A percentile compares a stretch with the other conserved stretches of the same genome.
Conservation (phyloP, 1,284 basidiomycete genomes). For the Ustilago lituana region DNA sequence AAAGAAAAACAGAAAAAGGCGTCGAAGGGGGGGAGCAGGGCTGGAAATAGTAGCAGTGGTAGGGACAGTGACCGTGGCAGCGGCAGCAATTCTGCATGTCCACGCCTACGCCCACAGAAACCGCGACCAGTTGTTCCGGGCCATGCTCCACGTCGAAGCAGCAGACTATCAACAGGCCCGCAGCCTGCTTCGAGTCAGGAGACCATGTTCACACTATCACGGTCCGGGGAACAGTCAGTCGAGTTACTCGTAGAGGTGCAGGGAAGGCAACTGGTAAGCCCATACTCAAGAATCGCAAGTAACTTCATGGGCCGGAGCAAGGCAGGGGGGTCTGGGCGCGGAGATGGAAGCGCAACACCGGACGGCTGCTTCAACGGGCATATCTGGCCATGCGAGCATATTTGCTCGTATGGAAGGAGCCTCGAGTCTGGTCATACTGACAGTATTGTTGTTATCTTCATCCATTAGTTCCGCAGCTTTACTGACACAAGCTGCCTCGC, state of each 20-base stretch:
- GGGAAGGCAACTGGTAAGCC: conserved; percentile 17
- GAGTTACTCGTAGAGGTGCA: background rate
- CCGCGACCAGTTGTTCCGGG: background rate
- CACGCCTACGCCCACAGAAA: background rate
- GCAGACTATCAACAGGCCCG: conserved; percentile 13
- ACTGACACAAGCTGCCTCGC: conserved; percentile 14
- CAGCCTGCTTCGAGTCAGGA: conserved; percentile 16
- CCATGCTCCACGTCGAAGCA: conserved; percentile 19
- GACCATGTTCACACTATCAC: background rate
- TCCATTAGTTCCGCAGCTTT: background rate
- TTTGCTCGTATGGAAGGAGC: too few relatives aligned
- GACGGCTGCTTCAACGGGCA: background rate
- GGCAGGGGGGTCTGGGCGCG: too few relatives aligned
- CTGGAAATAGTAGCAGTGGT: too few relatives aligned
- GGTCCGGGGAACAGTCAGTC: conserved; percentile 1
- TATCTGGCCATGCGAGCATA: too few relatives aligned
- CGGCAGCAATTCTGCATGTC: background rate
- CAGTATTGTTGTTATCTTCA: conserved; percentile 1
- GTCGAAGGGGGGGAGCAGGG: too few relatives aligned
- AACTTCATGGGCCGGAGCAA: too few relatives aligned
- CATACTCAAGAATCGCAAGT: background rate
- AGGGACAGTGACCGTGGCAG: background rate
- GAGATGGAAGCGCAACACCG: too few relatives aligned
- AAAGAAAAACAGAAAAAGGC: too few relatives aligned
- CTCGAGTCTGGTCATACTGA: conserved; percentile 17